Base-by-base conservation (phyloP, 2,329 filamentous ascomycete genomes). In the Aspergillus sergii region DNA sequence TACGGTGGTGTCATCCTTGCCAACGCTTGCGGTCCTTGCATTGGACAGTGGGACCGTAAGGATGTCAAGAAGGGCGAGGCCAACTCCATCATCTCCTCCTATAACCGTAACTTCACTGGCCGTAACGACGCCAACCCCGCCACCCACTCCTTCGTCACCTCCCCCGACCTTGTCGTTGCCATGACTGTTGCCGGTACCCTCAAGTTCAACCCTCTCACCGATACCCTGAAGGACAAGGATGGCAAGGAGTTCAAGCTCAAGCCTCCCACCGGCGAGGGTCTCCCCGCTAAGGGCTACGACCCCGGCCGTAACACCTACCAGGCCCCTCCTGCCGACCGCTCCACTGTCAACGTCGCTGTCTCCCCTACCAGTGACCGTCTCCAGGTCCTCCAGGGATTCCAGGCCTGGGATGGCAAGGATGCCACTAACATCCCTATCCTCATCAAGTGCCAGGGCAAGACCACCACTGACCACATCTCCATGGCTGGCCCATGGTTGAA, bases 41-140 rank as follows among this genome's bases (percentile, higher is more conserved):
- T 96, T 79, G 93, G 92, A 67, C 94, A 98, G 82, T 98, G 95
- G 95, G 93, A 97, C 76, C 91, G 95, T 71, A 85, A 84, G 69
- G 94, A 98, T 72, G 93, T 97, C 61, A 91, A 94, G 87, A 97
- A 98, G 88, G 94, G 94, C 70, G 89, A 92, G 73, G 85, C 93
- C 75, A 99, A 99, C 89, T 96, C 93, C 8, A 99, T 99, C 79
- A 85, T 99, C 78, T 97, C 94, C 54, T 98, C 95, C 32, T 99
- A 97, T 90, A 99, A 99, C 91, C 93, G 95, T 82, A 98, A 99
- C 89, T 98, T 99, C 85, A 98, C 94, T 66, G 94, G 94, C 70
- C 93, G 95, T 78, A 98, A 98, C 81, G 94, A 97, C 72, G 93
- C 92, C 71, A 98, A 97, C 86, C 93, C 93, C 46, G 93, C 93